Base-by-base conservation (phyloP, 2,329 filamentous ascomycete genomes). In the Diplodia sapinea region DNA sequence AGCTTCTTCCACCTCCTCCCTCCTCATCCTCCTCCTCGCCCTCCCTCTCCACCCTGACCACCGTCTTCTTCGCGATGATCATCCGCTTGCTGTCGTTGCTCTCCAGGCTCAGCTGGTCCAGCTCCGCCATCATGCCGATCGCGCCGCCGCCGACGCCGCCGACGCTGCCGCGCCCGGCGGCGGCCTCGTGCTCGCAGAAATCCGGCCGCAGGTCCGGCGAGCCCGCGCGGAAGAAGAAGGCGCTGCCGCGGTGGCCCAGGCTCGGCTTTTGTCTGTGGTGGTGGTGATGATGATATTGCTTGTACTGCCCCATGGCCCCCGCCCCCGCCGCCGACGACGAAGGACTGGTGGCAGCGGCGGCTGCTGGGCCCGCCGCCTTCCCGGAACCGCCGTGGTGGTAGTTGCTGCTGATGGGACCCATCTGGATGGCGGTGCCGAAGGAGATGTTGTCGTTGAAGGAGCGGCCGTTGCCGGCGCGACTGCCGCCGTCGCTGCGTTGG, bases 61-160 rank as follows among this genome's bases (percentile, higher is more conserved):
- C 74, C n/a, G 73, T 75, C 64, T 71, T 73, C 65, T 77, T 77
- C 23, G 70, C 72, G 49, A 77, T 76, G 17, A 76, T 72, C 66
- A 75, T 65, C 29, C 49, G 47, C 29, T 69, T 69, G 23, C 65
- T 74, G 43, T 71, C 71, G 5, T 68, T 68, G 55, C 69, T 70
- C 55, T 55, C 55, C n/a, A 65, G 31, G 61, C 70, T 71, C 29
- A 70, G 43, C 23, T 67, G 54, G 9, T 71, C 66, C 47, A 74
- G 70, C n/a, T 74, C 70, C 17, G 70, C 69, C 26, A 57, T 20
- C 2, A 70, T 69, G 3, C 38, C 62, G 23, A 26, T 23, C 23
- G 23, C 23, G 23, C 23, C 23, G 23, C 23, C 69, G 3, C 38
- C 62, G 23, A 23, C 70, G 3, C 38, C 62, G 1, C 8, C 38